A percentile compares a stretch with the other conserved stretches of the same genome.
Conservation (phyloP, 768 basidiomycete species). For the Strobilomyces dryophilus region DNA sequence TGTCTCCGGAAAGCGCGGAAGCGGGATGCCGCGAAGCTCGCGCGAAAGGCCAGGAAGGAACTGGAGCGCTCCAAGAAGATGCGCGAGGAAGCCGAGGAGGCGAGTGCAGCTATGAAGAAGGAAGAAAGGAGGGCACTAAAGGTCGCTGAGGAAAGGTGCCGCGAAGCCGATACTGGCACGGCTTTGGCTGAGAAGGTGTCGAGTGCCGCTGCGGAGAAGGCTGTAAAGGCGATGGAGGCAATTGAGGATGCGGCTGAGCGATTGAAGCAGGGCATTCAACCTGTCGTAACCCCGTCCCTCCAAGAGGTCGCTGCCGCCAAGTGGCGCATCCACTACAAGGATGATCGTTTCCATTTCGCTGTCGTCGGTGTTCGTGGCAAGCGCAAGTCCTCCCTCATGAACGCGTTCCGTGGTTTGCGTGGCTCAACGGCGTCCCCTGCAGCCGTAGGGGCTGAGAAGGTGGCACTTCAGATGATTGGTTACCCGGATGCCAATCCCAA, state of each 20-base stretch:
- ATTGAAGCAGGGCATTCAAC: background rate
- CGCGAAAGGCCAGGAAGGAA: background rate
- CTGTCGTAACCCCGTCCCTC: background rate
- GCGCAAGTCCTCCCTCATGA: background rate
- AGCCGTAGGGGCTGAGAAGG: background rate
- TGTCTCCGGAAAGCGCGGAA: background rate
- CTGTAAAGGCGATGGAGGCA: background rate
- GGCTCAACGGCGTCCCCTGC: background rate
- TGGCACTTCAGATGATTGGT: background rate
- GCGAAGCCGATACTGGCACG: background rate
- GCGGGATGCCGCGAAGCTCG: background rate
- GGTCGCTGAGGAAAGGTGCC: background rate
- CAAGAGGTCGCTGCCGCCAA: background rate
- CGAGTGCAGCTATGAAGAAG: background rate
- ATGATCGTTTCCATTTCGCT: background rate
- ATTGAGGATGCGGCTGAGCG: background rate
- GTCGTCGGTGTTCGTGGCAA: background rate
- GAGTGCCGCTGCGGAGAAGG: background rate
- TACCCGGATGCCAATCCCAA: background rate
- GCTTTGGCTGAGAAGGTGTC: background rate
- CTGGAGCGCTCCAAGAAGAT: background rate
- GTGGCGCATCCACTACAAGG: background rate
- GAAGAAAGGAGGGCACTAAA: background rate
- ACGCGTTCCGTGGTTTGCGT: background rate
- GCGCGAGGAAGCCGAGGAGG: background rate